These are phyloP conservation scores for Phytophthora fragariaefolia DNA, from an alignment of 352 stramenopile species.

Conservation along the genomic window DNA sequence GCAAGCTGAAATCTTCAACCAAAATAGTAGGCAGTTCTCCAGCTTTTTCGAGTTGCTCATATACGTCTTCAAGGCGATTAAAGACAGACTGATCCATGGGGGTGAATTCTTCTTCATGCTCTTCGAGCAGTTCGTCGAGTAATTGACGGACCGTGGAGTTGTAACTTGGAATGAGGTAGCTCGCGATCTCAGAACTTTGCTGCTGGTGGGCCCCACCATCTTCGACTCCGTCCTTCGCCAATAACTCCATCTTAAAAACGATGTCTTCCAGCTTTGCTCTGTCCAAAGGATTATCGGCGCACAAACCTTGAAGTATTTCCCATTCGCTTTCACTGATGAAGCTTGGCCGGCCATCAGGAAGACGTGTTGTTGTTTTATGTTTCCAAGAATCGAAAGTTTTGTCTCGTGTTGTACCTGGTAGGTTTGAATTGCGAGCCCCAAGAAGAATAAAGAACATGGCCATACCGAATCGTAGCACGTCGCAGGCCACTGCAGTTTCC, in stretches of 20 bases:
- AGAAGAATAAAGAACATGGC: constrained; percentile 31
- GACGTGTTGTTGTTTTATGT: constrained; percentile 24
- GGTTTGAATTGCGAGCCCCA: constrained; percentile 28
- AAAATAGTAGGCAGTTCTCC: constrained; percentile 15
- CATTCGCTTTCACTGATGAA: constrained; percentile 34
- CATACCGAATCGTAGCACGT: constrained; percentile 34
- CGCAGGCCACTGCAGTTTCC: constrained; percentile 18
- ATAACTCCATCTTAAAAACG: constrained; percentile 29
- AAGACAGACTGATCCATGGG: constrained; percentile 19
- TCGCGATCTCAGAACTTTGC: constrained; percentile 14
- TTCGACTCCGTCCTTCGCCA: constrained; percentile 2
- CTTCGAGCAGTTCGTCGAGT: constrained; percentile 6
- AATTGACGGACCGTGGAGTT: constrained; percentile 9
- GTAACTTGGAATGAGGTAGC: constrained; percentile 12
- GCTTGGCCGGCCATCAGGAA: constrained; percentile 19
- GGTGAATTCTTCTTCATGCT: constrained; percentile 10
- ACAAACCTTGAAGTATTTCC: constrained; percentile 27
- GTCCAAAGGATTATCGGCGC: constrained; percentile 18
- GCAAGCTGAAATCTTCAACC: constrained; percentile 33
- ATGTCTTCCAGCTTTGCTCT: constrained; percentile 25
- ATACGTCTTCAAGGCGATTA: constrained; percentile 25
- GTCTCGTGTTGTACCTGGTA: constrained; percentile 21
- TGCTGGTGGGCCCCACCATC: background rate
- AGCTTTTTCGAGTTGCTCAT: constrained; percentile 19
- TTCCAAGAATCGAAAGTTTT: constrained; percentile 36